A percentile compares a stretch with the other conserved stretches of the same genome.
phyloP scores from a whole-genome alignment of 108 stramenopile genomes.

The Nitzschia sp. region DNA sequence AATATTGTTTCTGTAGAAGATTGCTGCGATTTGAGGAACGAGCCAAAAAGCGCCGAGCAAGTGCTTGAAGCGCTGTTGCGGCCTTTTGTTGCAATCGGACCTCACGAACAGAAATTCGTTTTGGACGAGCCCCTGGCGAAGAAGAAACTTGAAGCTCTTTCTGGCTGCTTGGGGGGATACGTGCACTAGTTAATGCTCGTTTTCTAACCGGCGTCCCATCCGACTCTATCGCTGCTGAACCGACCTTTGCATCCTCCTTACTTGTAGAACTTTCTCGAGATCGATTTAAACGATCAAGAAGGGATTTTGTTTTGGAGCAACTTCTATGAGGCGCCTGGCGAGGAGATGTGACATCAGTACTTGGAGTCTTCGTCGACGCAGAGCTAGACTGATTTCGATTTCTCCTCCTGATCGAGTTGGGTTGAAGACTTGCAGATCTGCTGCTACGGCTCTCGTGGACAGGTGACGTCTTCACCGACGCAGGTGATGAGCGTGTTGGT shows the following conservation, averaged over 20 bases:
- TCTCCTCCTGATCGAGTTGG: no score
- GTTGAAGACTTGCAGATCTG: no score
- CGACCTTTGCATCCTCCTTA: no score
- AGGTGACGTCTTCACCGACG: not conserved
- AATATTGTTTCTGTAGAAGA: not conserved
- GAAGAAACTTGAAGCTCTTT: no score
- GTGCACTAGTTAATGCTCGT: no score
- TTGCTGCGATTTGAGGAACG: not conserved
- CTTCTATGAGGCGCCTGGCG: not conserved
- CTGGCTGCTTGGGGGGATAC: not conserved
- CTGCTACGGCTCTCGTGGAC: not conserved
- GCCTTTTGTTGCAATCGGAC: slow-evolving; percentile 6
- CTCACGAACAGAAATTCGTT: slow-evolving; percentile 3
- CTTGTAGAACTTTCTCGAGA: no score
- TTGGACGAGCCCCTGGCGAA: no score
- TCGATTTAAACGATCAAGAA: not conserved
- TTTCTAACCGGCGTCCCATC: no score
- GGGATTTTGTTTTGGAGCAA: not conserved
- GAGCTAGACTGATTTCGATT: no score
- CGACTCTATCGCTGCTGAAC: no score
- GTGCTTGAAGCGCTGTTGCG: not conserved
- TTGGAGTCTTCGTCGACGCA: no score
- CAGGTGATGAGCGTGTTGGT: not conserved
- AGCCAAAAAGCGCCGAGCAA: not conserved
- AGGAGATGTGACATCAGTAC: no score